Base-by-base conservation (phyloP, 1,284 basidiomycete genomes). In the Waitea zeae region DNA sequence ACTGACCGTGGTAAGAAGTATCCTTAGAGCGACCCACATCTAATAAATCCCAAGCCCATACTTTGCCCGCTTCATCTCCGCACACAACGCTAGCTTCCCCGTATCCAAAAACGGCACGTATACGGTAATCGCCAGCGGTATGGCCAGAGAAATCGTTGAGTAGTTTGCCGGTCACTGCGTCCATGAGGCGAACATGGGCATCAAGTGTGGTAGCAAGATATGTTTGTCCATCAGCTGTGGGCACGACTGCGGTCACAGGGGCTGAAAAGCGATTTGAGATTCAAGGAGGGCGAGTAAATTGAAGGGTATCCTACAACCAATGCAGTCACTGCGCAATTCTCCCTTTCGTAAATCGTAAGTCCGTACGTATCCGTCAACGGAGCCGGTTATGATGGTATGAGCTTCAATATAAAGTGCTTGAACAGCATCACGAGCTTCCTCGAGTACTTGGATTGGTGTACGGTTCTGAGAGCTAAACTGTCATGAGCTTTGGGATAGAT, bases 311-410 rank as follows among this genome's bases (percentile, higher is more conserved):
- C 47, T 49, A 90, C 88, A 70, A 7, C 90, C 89, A 39, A 98
- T 70, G 45, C 77, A 89, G 53, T 99, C 95, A 32, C 79, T 67
- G 3, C 78, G 70, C 18, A 96, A 56, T 51, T 90, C 73, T 15
- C 95, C 95, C 60, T 80, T 87, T 31, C 93, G 76, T 20, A 98
- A 58, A 53, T 98, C 95, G 54, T 97, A 97, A 1, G 81, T 83
- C 15, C 95, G 71, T 20, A 96, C 73, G 46, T 80, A 67, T 1
- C 95, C 93, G 44, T 99, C 95, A 2, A 93, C 78, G 1, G 83
- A 89, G 1, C 86, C 87, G 0, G 87, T 68, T 30, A 80, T 63
- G 42, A 97, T 70, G 38, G 65, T 70, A 12, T 70, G 67, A 26
- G 65, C 49, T 17, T 67, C 61, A 43, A 83, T 55, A 58, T 77